Evolutionary conservation across 768 basidiomycete genomes (phyloP).

Genomic region (Termitomyces sp.): DNA sequence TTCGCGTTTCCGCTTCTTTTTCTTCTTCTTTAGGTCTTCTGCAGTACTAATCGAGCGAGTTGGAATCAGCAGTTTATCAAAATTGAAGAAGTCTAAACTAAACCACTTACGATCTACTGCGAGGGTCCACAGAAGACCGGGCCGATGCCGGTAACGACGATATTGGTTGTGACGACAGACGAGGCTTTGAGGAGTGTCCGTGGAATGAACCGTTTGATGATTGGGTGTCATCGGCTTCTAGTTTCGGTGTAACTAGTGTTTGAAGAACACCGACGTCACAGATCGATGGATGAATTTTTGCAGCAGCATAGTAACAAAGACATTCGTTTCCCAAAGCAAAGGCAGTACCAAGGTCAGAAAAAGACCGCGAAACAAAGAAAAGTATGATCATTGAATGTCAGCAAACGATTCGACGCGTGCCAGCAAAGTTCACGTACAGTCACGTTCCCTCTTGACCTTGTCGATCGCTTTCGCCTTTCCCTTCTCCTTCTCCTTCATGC

Average conservation of each 20-base stretch:
- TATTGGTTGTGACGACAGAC: slow-evolving; percentile 44
- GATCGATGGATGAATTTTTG: too few species aligned
- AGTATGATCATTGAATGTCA: too few species aligned
- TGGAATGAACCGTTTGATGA: slow-evolving; percentile 33
- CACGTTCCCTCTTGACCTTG: slow-evolving; percentile 71
- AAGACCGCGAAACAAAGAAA: too few species aligned
- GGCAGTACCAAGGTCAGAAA: too few species aligned
- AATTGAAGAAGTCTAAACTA: slow-evolving; percentile 4
- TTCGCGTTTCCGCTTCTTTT: slow-evolving; percentile 85
- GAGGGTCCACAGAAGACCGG: slow-evolving; percentile 60
- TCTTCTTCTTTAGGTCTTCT: slow-evolving; percentile 72
- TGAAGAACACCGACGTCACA: too few species aligned
- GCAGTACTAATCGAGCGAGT: slow-evolving; percentile 21
- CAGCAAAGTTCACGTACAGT: slow-evolving; percentile 54
- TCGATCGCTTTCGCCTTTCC: slow-evolving; percentile 72
- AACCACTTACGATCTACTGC: slow-evolving; percentile 46
- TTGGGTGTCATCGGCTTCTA: slow-evolving; percentile 50
- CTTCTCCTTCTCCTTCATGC: slow-evolving; percentile 74
- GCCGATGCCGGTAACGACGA: slow-evolving; percentile 47
- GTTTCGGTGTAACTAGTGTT: slow-evolving; percentile 42
- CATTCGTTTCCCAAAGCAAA: too few species aligned
- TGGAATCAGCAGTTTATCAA: slow-evolving; percentile 5
- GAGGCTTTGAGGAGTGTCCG: slow-evolving; percentile 39
- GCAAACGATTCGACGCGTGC: slow-evolving; percentile 16
- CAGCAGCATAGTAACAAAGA: too few species aligned